A percentile compares a stretch with the other conserved stretches of the same genome.
Conservation (phyloP, 179 eudicot genomes). For the Heliamphora pulchella region DNA sequence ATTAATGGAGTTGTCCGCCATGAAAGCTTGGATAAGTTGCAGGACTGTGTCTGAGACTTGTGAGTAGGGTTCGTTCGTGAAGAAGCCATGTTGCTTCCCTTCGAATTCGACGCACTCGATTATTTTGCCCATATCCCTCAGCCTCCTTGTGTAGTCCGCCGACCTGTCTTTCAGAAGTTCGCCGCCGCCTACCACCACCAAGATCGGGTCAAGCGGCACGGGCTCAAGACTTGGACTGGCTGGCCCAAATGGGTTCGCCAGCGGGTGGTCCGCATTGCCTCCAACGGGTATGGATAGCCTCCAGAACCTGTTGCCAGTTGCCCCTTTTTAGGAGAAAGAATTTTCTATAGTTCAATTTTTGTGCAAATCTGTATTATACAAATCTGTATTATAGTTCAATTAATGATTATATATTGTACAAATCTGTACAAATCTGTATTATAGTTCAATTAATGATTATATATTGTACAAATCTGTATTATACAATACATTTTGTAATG, state of each 20-base stretch:
- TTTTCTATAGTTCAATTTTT: too few relatives aligned
- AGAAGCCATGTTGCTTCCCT: constrained; percentile 60
- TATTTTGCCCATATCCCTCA: constrained; percentile 46
- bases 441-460: too few relatives aligned
- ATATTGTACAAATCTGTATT: too few relatives aligned
- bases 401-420: too few relatives aligned
- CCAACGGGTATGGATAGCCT: constrained; percentile 10
- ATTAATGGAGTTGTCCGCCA: too few relatives aligned
- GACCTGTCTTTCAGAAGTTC: constrained; percentile 12
- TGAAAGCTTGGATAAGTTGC: too few relatives aligned
- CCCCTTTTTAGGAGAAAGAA: too few relatives aligned
- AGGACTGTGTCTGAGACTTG: constrained; percentile 20
- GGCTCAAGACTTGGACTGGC: background rate
- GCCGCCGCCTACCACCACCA: constrained; percentile 2
- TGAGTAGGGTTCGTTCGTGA: constrained; percentile 40
- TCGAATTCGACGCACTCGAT: constrained; percentile 48
- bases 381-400: too few relatives aligned
- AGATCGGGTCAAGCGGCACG: background rate
- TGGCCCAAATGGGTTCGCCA: constrained; percentile 59
- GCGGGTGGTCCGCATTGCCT: constrained; percentile 29
- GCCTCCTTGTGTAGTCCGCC: constrained; percentile 25
- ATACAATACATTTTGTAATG: too few relatives aligned
- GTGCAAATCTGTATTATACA: too few relatives aligned
- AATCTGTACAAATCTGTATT: too few relatives aligned
- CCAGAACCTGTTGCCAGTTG: constrained; percentile 4